Evolutionary conservation across 1,139 yeast species (phyloP).

Genomic region (Blastobotrys aristatus): DNA sequence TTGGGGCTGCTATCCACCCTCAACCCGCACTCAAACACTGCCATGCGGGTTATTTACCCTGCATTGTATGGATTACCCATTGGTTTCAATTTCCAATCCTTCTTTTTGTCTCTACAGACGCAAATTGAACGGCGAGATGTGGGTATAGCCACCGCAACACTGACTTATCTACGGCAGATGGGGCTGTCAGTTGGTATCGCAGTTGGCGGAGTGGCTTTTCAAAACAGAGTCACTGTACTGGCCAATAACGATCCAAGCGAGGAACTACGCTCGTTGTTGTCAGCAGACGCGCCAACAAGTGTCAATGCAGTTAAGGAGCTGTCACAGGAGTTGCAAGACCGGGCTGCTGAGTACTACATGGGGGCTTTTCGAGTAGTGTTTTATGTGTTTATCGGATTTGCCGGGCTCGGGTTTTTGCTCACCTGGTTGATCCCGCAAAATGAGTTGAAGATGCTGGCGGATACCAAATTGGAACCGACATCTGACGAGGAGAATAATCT

Average conservation of each 20-base stretch:
- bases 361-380: slow-evolving; percentile 22
- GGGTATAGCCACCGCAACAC: slow-evolving; percentile 25
- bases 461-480: not conserved
- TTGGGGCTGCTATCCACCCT: slow-evolving; percentile 25
- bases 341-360: slow-evolving; percentile 20
- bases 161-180: slow-evolving; percentile 24
- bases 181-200: slow-evolving; percentile 28
- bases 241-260: slow-evolving; percentile 15
- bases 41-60: slow-evolving; percentile 24
- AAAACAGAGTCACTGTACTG: slow-evolving; percentile 21
- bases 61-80: slow-evolving; percentile 25
- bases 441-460: slow-evolving; percentile 15
- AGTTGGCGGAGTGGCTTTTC: slow-evolving; percentile 27
- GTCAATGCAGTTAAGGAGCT: slow-evolving; percentile 20
- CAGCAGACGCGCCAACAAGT: slow-evolving; percentile 24
- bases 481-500: not conserved
- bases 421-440: slow-evolving; percentile 25
- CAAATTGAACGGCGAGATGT: slow-evolving; percentile 22
- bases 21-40: slow-evolving; percentile 21
- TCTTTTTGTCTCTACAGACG: slow-evolving; percentile 26
- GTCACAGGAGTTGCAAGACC: slow-evolving; percentile 12
- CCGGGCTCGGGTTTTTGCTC: slow-evolving; percentile 21
- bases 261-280: slow-evolving; percentile 15
- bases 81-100: slow-evolving; percentile 28
- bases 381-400: slow-evolving; percentile 23